Percentiles rank a stretch among this genome's conserved stretches.
Evolutionary conservation across 2,329 filamentous ascomycete species (phyloP).

Genomic region (Pseudocercospora ulei): DNA sequence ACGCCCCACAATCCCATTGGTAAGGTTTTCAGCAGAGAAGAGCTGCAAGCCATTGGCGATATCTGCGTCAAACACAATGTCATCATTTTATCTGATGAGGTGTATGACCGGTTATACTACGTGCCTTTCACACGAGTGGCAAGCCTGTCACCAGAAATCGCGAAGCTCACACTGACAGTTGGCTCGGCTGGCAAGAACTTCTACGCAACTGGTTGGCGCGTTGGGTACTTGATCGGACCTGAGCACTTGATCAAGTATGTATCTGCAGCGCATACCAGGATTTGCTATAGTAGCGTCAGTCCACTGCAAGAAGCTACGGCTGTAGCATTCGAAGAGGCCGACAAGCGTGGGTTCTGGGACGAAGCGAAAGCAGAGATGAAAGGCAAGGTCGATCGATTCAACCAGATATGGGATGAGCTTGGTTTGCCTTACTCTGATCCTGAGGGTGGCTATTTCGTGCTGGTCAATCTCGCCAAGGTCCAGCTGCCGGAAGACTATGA

Average conservation of each 20-base stretch:
- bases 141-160: conserved; percentile 81
- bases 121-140: conserved; percentile 88
- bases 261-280: conserved; percentile 85
- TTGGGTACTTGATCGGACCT: conserved; percentile 87
- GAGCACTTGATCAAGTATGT: conserved; percentile 85
- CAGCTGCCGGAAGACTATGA: conserved; percentile 72
- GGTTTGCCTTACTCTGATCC: conserved; percentile 66
- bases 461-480: conserved; percentile 86
- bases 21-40: conserved; percentile 79
- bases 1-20: conserved; percentile 90
- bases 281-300: conserved; percentile 89
- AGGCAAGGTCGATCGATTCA: conserved; percentile 59
- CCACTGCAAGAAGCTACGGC: conserved; percentile 90
- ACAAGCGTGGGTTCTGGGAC: not conserved
- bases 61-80: conserved; percentile 87
- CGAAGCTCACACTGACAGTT: conserved; percentile 79
- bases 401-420: conserved; percentile 49
- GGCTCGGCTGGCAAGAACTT: conserved; percentile 97
- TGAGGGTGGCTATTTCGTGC: conserved; percentile 93
- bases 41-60: conserved; percentile 74
- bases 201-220: conserved; percentile 93
- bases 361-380: not conserved
- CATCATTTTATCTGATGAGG: conserved; percentile 57
- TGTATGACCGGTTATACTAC: conserved; percentile 93
- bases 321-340: conserved; percentile 86